These are phyloP conservation scores for Candida patagonica DNA, from an alignment of 805 yeast species.

Conservation along the genomic window DNA sequence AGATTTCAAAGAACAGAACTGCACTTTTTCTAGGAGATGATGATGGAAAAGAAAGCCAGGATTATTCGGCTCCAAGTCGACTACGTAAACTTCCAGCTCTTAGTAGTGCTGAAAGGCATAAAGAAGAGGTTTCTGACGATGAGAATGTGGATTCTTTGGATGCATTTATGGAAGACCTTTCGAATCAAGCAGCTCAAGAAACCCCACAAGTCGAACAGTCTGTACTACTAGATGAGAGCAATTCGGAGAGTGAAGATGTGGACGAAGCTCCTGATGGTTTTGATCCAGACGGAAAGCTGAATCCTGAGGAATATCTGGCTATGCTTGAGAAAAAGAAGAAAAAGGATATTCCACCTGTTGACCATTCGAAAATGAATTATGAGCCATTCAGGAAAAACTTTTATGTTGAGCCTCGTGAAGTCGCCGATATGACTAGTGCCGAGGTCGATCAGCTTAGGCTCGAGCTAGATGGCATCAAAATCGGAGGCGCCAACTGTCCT, in stretches of 20 bases:
- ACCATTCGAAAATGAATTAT: constrained; percentile 37
- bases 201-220: constrained; percentile 5
- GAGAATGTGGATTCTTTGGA: constrained; percentile 36
- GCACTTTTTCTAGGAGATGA: constrained; percentile 4
- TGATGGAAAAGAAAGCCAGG: constrained; percentile 7
- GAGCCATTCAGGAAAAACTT: constrained; percentile 52
- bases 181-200: constrained; percentile 11
- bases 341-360: constrained; percentile 42
- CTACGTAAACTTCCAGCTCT: not conserved
- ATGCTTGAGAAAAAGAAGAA: constrained; percentile 33
- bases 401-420: constrained; percentile 51
- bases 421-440: constrained; percentile 38
- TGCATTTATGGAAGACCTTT: constrained; percentile 31
- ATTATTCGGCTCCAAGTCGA: not conserved
- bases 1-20: not conserved
- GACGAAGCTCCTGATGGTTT: constrained; percentile 21
- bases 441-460: constrained; percentile 50
- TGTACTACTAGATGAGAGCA: constrained; percentile 11
- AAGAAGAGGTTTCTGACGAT: not conserved
- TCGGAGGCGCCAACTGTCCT: constrained; percentile 49
- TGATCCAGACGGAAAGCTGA: constrained; percentile 24
- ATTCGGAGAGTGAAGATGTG: constrained; percentile 8
- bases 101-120: constrained; percentile 1
- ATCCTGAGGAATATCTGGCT: constrained; percentile 26
- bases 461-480: constrained; percentile 53